These are phyloP conservation scores for Spathaspora hagerdaliae DNA, from an alignment of 805 yeast genomes.

Conservation along the genomic window DNA sequence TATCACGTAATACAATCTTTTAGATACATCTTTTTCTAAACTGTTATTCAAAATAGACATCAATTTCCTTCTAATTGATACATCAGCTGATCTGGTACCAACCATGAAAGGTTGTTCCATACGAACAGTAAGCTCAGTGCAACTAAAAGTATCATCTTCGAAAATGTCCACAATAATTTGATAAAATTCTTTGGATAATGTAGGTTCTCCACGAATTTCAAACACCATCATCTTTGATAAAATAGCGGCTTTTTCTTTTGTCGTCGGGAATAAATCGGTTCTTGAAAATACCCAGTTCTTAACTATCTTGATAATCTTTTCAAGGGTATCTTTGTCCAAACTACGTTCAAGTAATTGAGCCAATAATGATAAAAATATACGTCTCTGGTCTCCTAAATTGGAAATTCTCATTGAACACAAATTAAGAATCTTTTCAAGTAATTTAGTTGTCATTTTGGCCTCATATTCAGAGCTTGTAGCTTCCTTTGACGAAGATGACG, in stretches of 20 bases:
- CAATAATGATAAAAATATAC: conserved; percentile 78
- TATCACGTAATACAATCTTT: conserved; percentile 80
- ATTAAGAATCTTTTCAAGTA: conserved; percentile 72
- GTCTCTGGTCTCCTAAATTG: conserved; percentile 86
- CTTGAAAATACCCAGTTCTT: conserved; percentile 87
- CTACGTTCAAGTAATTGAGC: conserved; percentile 91
- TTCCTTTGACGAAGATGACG: conserved; percentile 28
- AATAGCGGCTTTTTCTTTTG: conserved; percentile 93
- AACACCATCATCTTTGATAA: conserved; percentile 90
- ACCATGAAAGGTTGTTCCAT: conserved; percentile 96
- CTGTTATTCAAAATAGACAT: conserved; percentile 78
- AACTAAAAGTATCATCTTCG: conserved; percentile 69
- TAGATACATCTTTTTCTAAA: conserved; percentile 71
- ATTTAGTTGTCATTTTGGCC: conserved; percentile 71
- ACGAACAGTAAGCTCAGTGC: conserved; percentile 86
- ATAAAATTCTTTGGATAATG: conserved; percentile 73
- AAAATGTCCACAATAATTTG: conserved; percentile 84
- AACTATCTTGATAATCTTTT: conserved; percentile 72
- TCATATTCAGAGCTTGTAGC: conserved; percentile 54
- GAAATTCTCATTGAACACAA: conserved; percentile 79
- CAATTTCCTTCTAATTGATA: conserved; percentile 65
- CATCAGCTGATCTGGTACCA: conserved; percentile 84
- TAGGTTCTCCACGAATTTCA: conserved; percentile 82
- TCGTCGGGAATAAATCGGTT: conserved; percentile 84
- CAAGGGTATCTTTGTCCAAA: conserved; percentile 67